Base-by-base conservation (phyloP, 768 basidiomycete species). In the Mycena galopus region DNA sequence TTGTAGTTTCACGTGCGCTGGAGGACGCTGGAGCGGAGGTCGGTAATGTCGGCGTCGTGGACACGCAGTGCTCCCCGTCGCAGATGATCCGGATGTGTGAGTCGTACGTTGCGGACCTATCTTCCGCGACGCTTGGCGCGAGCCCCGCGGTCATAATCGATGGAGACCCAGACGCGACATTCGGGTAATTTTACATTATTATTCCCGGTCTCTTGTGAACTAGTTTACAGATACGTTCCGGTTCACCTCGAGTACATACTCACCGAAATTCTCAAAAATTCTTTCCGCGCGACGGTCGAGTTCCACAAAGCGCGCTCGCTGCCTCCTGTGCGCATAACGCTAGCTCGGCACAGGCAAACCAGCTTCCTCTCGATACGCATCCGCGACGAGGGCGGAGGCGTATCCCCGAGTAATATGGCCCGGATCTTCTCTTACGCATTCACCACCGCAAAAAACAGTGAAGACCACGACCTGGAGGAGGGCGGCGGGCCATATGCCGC, bases 351-450 rank as follows among this genome's bases (percentile, higher is more conserved):
- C 81, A 67, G 75, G 70, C 79, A 14, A 74, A 77, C 32, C 80
- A 83, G 85, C 8, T 93, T 89, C 78, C 88, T 96, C 67, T 93
- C 93, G 33, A 86, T 97, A 55, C 88, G 96, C 44, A 86, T 97
- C 23, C 88, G 96, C 33, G 96, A 97, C 77, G 91, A 95, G 76
- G 96, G 96, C 4, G 96, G 96, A 12, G 96, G 96, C 10, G 91
- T 97, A 35, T 87, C 91, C 0, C 91, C 91, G 3, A 83, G 87
- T 12, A 89, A 96, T 79, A 89, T 96, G 87, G 84, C 88, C 23
- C 88, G 90, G 55, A 93, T 97, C 67, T 97, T 97, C 81, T 95
- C 95, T 21, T 97, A 97, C 80, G 94, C 94, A 8, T 97, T 96
- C 79, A 96, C 95, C 6, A 96, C 96, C 6, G 95, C 94, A 4